Evolutionary conservation across 2,329 filamentous ascomycete genomes (phyloP).

Genomic region (Alternaria arbusti): DNA sequence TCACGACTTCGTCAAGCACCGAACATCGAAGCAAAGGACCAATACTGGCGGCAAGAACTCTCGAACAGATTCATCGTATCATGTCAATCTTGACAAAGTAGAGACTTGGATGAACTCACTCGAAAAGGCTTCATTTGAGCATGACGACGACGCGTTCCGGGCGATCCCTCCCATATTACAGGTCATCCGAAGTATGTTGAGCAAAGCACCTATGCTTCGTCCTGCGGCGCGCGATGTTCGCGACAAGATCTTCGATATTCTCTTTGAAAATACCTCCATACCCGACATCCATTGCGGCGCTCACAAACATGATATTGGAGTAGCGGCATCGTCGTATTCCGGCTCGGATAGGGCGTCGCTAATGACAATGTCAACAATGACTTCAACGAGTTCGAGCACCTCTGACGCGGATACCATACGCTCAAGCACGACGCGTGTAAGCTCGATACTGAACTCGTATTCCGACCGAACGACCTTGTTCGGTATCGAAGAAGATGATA

Average conservation of each 20-base stretch:
- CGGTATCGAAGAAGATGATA: conserved; percentile 41
- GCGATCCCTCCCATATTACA: conserved; percentile 51
- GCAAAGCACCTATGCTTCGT: conserved; percentile 48
- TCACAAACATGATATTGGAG: conserved; percentile 39
- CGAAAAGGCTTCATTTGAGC: conserved; percentile 61
- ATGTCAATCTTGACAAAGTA: conserved; percentile 72
- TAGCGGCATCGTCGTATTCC: conserved; percentile 30
- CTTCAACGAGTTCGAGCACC: conserved; percentile 28
- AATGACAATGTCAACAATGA: conserved; percentile 38
- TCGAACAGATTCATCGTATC: conserved; percentile 73
- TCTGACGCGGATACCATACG: conserved; percentile 43
- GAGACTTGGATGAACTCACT: conserved; percentile 70
- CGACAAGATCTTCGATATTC: conserved; percentile 44
- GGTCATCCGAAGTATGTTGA: conserved; percentile 53
- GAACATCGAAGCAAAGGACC: conserved; percentile 68
- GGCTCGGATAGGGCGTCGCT: conserved; percentile 38
- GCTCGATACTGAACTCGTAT: conserved; percentile 42
- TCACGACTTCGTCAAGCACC: conserved; percentile 70
- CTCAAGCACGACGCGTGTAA: conserved; percentile 29
- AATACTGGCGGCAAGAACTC: conserved; percentile 55
- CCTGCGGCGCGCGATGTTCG: conserved; percentile 52
- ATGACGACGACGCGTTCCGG: conserved; percentile 47
- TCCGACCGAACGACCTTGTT: conserved; percentile 37
- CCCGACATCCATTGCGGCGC: conserved; percentile 44
- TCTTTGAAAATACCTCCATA: conserved; percentile 40